phyloP scores from a whole-genome alignment of 768 basidiomycete species.

The Clavulina sp. region DNA sequence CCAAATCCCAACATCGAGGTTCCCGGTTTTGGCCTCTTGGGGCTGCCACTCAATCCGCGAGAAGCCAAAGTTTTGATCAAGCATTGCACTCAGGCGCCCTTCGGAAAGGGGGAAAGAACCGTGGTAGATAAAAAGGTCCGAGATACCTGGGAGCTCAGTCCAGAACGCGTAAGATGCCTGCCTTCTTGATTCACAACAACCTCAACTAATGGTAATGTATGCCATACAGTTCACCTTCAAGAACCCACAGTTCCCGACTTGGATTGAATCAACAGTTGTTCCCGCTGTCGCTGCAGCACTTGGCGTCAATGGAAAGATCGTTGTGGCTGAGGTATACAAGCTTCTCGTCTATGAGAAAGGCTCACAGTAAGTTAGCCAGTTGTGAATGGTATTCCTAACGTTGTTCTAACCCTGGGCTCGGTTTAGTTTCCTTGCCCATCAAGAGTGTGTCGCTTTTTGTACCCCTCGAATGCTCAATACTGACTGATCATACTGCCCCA shows the following conservation, averaged over 20 bases:
- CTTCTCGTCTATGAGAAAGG: conserved; percentile 31
- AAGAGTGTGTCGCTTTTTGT: conserved; percentile 25
- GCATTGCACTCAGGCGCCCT: conserved; percentile 25
- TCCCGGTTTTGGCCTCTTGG: conserved; percentile 27
- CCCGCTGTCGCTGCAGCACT: too few species aligned
- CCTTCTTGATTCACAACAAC: too few species aligned
- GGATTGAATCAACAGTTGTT: too few species aligned
- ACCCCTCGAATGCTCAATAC: background rate
- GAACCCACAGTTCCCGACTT: too few species aligned
- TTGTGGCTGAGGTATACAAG: conserved; percentile 30
- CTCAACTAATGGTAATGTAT: too few species aligned
- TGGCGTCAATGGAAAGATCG: too few species aligned
- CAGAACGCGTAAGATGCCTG: conserved; percentile 13
- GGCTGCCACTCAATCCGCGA: conserved; percentile 25
- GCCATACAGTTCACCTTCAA: too few species aligned
- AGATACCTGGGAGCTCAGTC: conserved; percentile 25
- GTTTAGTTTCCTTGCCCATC: conserved; percentile 31
- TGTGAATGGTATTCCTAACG: background rate
- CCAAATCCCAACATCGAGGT: too few species aligned
- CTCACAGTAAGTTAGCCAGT: conserved; percentile 26
- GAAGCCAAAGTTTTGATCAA: conserved; percentile 26
- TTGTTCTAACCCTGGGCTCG: conserved; percentile 3
- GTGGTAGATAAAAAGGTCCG: conserved; percentile 28
- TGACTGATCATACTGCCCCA: conserved; percentile 9
- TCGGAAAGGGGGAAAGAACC: conserved; percentile 28